Percentiles rank a stretch among this genome's conserved stretches.
These are phyloP conservation scores for Chenopodium suecicum DNA, from an alignment of 148 eudicot genomes.

Conservation along the genomic window DNA sequence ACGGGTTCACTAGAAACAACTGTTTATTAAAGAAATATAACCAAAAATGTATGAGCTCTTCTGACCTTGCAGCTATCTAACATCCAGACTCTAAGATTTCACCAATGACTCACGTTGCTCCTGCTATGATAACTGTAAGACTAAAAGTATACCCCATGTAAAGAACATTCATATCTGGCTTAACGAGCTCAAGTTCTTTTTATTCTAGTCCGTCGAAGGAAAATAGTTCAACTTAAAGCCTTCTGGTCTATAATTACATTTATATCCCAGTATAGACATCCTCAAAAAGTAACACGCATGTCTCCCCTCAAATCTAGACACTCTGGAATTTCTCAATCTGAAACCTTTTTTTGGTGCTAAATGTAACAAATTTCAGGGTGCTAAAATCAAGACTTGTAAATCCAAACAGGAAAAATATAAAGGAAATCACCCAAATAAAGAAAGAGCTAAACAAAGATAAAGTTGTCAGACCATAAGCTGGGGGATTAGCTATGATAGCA, in stretches of 20 bases:
- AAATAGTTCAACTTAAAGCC: background rate
- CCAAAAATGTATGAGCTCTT: background rate
- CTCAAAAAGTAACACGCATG: background rate
- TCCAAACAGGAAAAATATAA: background rate
- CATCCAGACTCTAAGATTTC: background rate
- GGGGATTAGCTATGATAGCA: constrained; percentile 97
- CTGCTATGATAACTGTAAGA: background rate
- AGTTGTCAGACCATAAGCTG: constrained; percentile 73
- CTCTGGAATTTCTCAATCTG: background rate
- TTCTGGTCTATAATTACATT: background rate
- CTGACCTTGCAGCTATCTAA: background rate
- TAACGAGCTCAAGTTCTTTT: background rate
- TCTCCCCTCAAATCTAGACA: background rate
- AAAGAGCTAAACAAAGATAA: background rate
- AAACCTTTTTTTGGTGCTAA: background rate
- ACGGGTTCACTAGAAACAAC: background rate
- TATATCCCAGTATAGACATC: background rate
- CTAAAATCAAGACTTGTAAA: background rate
- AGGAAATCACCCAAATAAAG: background rate
- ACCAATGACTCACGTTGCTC: background rate
- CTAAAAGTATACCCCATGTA: background rate
- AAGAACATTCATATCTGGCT: background rate
- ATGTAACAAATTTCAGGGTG: too few species aligned
- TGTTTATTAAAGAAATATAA: background rate
- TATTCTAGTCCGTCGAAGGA: background rate